Conservation (phyloP, 768 basidiomycete genomes). For the Exidia glandulosa region DNA sequence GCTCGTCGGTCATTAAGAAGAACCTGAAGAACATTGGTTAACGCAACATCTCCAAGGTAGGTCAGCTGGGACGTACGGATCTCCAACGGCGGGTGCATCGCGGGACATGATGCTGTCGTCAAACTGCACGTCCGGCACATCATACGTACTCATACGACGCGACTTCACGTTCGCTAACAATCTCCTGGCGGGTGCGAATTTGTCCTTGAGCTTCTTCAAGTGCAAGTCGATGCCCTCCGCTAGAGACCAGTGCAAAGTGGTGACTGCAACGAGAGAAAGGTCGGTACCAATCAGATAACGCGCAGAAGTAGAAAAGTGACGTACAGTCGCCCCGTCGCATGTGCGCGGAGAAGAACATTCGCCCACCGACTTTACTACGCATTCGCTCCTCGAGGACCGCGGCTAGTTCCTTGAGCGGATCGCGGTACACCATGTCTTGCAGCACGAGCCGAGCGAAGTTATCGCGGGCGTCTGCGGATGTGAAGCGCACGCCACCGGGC, state of each 20-base stretch:
- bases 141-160: neutral
- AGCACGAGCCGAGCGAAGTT: conserved; percentile 5
- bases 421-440: conserved; percentile 1
- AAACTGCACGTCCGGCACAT: conserved; percentile 6
- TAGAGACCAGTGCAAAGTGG: neutral
- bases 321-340: conserved; percentile 9
- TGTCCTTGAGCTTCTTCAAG: neutral
- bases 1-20: conserved; percentile 19
- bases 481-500: conserved; percentile 1
- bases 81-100: conserved; percentile 5
- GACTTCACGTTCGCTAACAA: neutral
- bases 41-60: neutral
- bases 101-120: conserved; percentile 1
- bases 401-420: conserved; percentile 1
- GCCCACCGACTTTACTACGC: neutral
- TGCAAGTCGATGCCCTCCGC: neutral
- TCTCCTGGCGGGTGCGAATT: neutral
- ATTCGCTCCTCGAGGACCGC: conserved; percentile 1
- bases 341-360: conserved; percentile 5
- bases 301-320: neutral
- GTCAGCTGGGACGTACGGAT: conserved; percentile 6
- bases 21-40: conserved; percentile 5
- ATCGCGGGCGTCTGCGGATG: neutral
- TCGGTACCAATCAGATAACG: neutral
- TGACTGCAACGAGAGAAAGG: neutral